Conservation (phyloP, 2,329 filamentous ascomycete species). For the Colletotrichum noveboracense region DNA sequence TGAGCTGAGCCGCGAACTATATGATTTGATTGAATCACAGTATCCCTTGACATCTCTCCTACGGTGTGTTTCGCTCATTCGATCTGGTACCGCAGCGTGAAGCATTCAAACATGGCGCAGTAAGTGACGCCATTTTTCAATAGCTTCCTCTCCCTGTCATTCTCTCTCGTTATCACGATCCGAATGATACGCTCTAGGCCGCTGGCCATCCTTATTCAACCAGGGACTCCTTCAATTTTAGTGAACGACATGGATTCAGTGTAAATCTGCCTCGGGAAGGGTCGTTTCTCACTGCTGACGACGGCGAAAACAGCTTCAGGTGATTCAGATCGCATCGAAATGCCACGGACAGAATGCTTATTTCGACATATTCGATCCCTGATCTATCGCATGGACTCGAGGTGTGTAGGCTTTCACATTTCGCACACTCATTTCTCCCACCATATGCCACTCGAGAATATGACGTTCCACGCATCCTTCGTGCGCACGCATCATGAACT, state of each 20-base stretch:
- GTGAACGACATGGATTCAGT: neutral
- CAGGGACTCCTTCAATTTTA: neutral
- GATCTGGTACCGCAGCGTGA: rapidly evolving
- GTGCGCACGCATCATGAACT: neutral
- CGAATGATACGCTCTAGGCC: neutral
- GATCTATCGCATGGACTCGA: neutral
- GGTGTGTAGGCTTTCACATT: neutral
- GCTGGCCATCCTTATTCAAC: neutral
- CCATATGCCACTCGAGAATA: neutral
- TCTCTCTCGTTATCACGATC: too few species aligned
- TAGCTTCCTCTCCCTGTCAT: neutral
- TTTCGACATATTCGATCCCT: rapidly evolving
- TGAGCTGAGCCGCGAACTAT: neutral
- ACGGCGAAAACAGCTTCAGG: neutral
- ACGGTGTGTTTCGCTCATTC: neutral
- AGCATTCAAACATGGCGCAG: neutral
- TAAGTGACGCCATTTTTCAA: neutral
- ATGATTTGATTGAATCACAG: neutral
- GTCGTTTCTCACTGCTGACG: rapidly evolving
- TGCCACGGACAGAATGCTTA: too few species aligned
- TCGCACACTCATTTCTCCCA: neutral
- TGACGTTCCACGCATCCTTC: neutral
- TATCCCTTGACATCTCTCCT: neutral
- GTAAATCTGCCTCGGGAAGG: too few species aligned
- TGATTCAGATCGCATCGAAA: too few species aligned